Evolutionary conservation across 1,284 basidiomycete genomes (phyloP).

Genomic region (Trichosporon inkin): DNA sequence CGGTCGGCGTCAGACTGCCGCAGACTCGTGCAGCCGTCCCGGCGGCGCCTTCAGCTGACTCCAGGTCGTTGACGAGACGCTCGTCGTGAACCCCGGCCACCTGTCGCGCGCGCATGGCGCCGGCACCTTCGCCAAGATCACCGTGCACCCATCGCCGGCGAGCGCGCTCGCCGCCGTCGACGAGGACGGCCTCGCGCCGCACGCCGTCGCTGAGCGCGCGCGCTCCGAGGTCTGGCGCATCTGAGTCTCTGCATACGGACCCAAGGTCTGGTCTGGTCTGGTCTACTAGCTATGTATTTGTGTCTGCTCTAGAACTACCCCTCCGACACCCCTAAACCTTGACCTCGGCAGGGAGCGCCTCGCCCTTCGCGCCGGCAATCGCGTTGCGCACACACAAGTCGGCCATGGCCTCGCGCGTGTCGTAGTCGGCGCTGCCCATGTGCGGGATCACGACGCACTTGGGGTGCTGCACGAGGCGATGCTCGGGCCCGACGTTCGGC

Average conservation of each 20-base stretch:
- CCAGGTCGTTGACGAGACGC: constrained; percentile 50
- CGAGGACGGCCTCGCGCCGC: constrained; percentile 33
- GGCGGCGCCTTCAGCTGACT: background rate
- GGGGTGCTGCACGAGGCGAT: constrained; percentile 65
- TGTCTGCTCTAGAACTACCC: background rate
- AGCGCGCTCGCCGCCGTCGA: constrained; percentile 25
- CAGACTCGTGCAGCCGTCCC: background rate
- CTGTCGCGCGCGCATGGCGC: constrained; percentile 40
- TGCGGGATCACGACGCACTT: constrained; percentile 69
- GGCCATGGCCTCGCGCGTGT: constrained; percentile 80
- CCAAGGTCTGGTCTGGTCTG: background rate
- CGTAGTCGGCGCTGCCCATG: constrained; percentile 80
- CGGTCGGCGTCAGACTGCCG: background rate
- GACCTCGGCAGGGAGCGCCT: constrained; percentile 39
- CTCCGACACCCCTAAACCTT: constrained; percentile 22
- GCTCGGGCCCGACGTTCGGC: constrained; percentile 67
- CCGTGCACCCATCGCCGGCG: constrained; percentile 40
- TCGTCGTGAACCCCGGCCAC: constrained; percentile 49
- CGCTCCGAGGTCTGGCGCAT: constrained; percentile 46
- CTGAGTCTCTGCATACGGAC: background rate
- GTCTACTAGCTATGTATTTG: constrained; percentile 1
- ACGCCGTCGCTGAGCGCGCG: constrained; percentile 45
- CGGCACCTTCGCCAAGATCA: constrained; percentile 50
- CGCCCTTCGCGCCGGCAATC: constrained; percentile 34
- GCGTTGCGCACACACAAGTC: constrained; percentile 54